Conservation (phyloP, 768 basidiomycete species). For the Leccinellum luteum region DNA sequence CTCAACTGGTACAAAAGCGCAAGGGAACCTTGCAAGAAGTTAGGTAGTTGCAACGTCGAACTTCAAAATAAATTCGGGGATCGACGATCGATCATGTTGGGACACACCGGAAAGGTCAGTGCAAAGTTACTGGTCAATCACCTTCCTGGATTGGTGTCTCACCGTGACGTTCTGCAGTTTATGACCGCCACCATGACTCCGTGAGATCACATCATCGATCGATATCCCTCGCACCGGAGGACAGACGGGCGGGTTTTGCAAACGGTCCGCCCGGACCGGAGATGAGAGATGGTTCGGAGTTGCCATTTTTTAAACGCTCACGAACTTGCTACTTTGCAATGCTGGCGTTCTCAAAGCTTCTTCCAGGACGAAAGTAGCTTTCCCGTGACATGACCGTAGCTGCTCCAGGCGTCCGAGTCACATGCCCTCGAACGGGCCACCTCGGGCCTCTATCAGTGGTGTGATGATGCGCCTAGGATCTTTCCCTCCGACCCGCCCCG, state of each 20-base stretch:
- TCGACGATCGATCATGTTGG: no score
- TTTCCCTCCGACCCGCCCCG: neutral
- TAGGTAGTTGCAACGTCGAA: no score
- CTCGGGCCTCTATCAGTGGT: neutral
- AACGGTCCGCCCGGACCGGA: no score
- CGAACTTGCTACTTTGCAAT: neutral
- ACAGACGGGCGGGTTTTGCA: no score
- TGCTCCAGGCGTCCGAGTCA: neutral
- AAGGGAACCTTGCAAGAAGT: no score
- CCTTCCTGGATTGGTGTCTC: no score
- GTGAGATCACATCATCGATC: no score
- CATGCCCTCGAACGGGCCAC: neutral
- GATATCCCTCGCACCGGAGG: no score
- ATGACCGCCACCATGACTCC: neutral
- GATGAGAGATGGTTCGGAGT: neutral
- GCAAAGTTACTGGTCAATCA: no score
- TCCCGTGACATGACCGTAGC: constrained; percentile 29
- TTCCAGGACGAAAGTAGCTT: neutral
- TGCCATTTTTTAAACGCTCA: neutral
- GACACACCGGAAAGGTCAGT: no score
- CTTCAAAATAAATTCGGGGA: no score
- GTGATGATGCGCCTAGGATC: neutral
- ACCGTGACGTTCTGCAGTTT: neutral
- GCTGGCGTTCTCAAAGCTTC: neutral
- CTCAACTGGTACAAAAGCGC: no score